Evolutionary conservation across 1,284 basidiomycete species (phyloP).

Genomic region (Peniophora sp.): DNA sequence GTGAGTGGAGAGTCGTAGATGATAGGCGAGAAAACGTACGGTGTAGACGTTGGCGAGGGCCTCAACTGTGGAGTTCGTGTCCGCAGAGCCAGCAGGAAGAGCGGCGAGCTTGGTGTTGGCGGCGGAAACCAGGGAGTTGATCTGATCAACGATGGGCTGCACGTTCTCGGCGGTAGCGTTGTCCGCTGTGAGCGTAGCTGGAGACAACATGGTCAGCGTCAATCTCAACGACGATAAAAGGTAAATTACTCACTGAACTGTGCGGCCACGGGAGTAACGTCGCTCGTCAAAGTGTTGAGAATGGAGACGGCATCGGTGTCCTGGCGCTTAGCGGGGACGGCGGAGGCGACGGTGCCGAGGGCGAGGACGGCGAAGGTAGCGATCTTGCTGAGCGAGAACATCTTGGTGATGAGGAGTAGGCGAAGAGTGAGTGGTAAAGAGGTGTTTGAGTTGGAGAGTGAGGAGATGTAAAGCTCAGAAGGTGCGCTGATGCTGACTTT

Average conservation of each 20-base stretch:
- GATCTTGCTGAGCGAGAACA: slow-evolving; percentile 2
- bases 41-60: neutral
- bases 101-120: neutral
- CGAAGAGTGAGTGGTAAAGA: too few relatives aligned
- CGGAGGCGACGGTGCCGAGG: neutral
- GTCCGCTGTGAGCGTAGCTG: neutral
- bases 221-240: neutral
- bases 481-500: too few relatives aligned
- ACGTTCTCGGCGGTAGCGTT: neutral
- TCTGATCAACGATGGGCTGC: neutral
- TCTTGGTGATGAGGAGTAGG: neutral
- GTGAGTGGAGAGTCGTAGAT: neutral
- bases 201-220: neutral
- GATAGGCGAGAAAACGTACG: neutral
- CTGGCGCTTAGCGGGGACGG: neutral
- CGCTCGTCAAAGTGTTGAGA: neutral
- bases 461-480: too few relatives aligned
- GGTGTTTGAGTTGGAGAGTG: too few relatives aligned
- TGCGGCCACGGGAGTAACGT: neutral
- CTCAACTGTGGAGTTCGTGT: neutral
- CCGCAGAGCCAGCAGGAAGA: neutral
- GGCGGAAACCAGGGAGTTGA: neutral
- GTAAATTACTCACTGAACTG: neutral
- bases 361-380: neutral
- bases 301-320: neutral